Percentiles rank a stretch among this genome's conserved stretches.
These are phyloP conservation scores for Zymoseptoria crescenta DNA, from an alignment of 2,329 filamentous ascomycete genomes.

Conservation along the genomic window DNA sequence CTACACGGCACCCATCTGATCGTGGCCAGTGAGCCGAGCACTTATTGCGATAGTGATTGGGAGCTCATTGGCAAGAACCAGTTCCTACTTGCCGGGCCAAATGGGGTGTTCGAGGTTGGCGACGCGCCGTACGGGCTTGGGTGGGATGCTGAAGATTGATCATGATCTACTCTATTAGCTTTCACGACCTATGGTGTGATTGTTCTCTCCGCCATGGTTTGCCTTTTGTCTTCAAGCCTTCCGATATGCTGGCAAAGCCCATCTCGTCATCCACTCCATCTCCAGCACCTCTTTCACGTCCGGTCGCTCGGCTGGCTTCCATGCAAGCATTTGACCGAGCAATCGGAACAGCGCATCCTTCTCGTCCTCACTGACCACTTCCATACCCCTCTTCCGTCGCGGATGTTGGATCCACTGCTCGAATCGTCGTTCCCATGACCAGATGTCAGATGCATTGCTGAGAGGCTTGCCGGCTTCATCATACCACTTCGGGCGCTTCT, in stretches of 20 bases:
- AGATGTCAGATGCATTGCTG: background rate
- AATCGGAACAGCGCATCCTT: background rate
- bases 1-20: constrained; percentile 46
- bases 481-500: background rate
- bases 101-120: constrained; percentile 33
- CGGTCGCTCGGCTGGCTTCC: background rate
- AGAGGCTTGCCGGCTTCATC: background rate
- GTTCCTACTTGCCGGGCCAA: constrained; percentile 34
- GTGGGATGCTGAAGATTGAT: constrained; percentile 34
- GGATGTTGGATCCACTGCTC: background rate
- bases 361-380: background rate
- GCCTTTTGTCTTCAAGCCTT: background rate
- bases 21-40: constrained; percentile 48
- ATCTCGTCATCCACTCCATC: background rate
- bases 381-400: background rate
- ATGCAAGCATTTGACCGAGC: background rate
- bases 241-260: background rate
- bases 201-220: no score
- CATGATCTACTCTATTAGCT: background rate
- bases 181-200: background rate
- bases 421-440: background rate
- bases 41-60: constrained; percentile 47
- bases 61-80: constrained; percentile 43
- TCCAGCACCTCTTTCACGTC: background rate
- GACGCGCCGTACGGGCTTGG: constrained; percentile 32